phyloP scores from a whole-genome alignment of 2,329 filamentous ascomycete genomes.

The Thermoascus crustaceus region DNA sequence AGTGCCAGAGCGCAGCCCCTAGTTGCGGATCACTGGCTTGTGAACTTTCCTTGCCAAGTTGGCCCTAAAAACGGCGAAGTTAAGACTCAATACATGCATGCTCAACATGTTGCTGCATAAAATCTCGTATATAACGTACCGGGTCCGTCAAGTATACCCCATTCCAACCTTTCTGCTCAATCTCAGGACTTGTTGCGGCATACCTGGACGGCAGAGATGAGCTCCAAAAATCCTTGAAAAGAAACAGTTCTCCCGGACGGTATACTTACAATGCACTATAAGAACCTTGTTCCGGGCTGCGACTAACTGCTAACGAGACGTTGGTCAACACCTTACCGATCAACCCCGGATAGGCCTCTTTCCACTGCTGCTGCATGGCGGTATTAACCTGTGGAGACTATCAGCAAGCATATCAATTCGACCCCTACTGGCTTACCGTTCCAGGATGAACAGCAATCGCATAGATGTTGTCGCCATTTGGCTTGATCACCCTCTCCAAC shows the following conservation, averaged over 20 bases:
- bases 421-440: constrained; percentile 18
- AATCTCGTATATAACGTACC: constrained; percentile 5
- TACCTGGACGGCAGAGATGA: constrained; percentile 8
- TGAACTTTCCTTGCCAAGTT: constrained; percentile 30
- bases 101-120: not conserved
- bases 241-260: too few species aligned
- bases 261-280: constrained; percentile 37
- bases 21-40: constrained; percentile 35
- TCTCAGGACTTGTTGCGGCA: constrained; percentile 32
- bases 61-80: constrained; percentile 11
- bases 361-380: constrained; percentile 40
- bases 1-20: constrained; percentile 32
- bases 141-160: constrained; percentile 38
- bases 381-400: constrained; percentile 33
- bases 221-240: not conserved
- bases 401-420: not conserved
- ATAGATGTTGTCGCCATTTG: constrained; percentile 35
- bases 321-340: constrained; percentile 32
- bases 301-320: constrained; percentile 27
- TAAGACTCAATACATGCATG: not conserved
- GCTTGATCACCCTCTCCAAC: constrained; percentile 34
- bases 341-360: constrained; percentile 38
- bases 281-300: constrained; percentile 35
- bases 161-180: constrained; percentile 37
- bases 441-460: constrained; percentile 38